Conservation (phyloP, 192 early-diverging fungal species). For the Backusella liffmaniae region DNA sequence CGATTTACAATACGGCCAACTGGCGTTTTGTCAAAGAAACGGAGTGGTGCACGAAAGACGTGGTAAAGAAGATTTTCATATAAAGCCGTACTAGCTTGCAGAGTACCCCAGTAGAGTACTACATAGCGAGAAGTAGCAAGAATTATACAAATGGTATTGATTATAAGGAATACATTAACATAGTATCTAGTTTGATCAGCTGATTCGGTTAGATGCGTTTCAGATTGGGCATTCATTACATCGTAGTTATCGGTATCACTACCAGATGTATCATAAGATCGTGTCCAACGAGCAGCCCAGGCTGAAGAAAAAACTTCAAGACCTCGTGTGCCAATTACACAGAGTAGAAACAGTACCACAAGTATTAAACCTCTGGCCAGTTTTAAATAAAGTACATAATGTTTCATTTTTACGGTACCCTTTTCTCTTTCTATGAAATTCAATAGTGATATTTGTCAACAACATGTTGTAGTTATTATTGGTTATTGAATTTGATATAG, state of each 20-base stretch:
- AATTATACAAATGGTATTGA: constrained; percentile 36
- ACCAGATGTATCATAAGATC: constrained; percentile 10
- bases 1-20: constrained; percentile 88
- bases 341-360: constrained; percentile 53
- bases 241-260: background rate
- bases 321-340: constrained; percentile 41
- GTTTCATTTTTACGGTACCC: constrained; percentile 71
- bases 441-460: background rate
- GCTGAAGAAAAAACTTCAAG: constrained; percentile 53
- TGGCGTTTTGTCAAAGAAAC: constrained; percentile 87
- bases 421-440: constrained; percentile 50
- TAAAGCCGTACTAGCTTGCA: constrained; percentile 54
- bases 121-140: constrained; percentile 20
- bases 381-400: constrained; percentile 78
- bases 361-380: constrained; percentile 56
- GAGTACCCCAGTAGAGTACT: constrained; percentile 37
- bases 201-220: constrained; percentile 17
- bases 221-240: background rate
- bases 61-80: constrained; percentile 56
- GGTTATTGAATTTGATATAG: background rate
- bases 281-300: constrained; percentile 65
- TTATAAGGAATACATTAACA: constrained; percentile 56
- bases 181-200: constrained; percentile 30
- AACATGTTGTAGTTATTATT: background rate
- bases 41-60: constrained; percentile 67